Percentiles rank a stretch among this genome's conserved stretches.
Conservation (phyloP, 352 stramenopile species). For the Hyaloperonospora brassicae region DNA sequence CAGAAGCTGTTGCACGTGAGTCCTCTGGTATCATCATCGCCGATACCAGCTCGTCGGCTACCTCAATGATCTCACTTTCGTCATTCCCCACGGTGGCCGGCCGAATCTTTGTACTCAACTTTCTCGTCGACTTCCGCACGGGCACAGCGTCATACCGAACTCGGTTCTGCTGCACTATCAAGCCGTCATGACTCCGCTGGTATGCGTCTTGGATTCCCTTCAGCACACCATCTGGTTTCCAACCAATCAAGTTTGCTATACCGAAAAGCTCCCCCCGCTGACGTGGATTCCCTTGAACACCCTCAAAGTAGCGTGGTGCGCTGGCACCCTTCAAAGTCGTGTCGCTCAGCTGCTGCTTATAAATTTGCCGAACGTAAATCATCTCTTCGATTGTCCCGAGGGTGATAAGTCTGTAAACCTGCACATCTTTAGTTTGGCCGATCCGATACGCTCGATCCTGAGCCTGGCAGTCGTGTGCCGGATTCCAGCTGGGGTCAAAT, state of each 20-base stretch:
- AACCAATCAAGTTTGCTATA: conserved; percentile 67
- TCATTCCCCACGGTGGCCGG: conserved; percentile 27
- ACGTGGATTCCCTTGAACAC: conserved; percentile 60
- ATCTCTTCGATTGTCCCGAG: conserved; percentile 84
- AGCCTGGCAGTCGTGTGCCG: conserved; percentile 75
- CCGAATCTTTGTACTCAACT: conserved; percentile 31
- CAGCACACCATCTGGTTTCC: conserved; percentile 62
- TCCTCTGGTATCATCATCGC: conserved; percentile 26
- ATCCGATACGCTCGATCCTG: conserved; percentile 83
- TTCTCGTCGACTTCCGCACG: conserved; percentile 23
- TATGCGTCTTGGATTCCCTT: conserved; percentile 74
- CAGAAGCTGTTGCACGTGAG: conserved; percentile 1
- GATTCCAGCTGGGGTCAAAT: conserved; percentile 86
- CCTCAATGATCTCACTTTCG: conserved; percentile 33
- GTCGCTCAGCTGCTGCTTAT: conserved; percentile 81
- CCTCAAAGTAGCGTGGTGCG: conserved; percentile 72
- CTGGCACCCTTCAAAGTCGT: conserved; percentile 66
- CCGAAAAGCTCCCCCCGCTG: conserved; percentile 75
- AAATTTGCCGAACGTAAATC: conserved; percentile 84
- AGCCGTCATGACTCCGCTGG: conserved; percentile 38
- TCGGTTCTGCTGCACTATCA: conserved; percentile 50
- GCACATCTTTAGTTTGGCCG: conserved; percentile 77
- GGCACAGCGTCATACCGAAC: conserved; percentile 34
- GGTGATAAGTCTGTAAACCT: conserved; percentile 80
- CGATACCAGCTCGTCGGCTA: conserved; percentile 31